These are phyloP conservation scores for Penicillium sp. DNA, from an alignment of 2,329 filamentous ascomycete species.

Conservation along the genomic window DNA sequence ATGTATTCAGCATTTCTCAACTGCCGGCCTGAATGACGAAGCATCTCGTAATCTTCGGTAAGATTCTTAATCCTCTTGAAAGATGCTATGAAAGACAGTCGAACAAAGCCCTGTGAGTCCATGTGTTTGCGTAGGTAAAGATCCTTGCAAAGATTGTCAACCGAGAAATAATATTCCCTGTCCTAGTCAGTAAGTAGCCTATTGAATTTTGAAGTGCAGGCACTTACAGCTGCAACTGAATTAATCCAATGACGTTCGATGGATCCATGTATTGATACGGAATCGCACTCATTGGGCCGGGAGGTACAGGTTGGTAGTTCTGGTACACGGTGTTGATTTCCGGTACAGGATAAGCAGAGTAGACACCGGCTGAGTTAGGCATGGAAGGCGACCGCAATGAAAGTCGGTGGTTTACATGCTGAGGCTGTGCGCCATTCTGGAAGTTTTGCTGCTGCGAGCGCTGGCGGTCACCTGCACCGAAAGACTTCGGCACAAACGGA, in stretches of 20 bases:
- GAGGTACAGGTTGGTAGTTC: slow-evolving; percentile 53
- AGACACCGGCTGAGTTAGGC: slow-evolving; percentile 50
- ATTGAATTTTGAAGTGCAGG: neutral
- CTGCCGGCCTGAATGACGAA: slow-evolving; percentile 71
- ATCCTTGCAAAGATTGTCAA: slow-evolving; percentile 94
- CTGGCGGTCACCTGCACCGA: slow-evolving; percentile 32
- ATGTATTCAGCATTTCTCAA: slow-evolving; percentile 71
- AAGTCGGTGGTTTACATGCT: slow-evolving; percentile 47
- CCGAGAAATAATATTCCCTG: slow-evolving; percentile 93
- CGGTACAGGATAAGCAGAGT: slow-evolving; percentile 42
- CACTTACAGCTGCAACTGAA: slow-evolving; percentile 57
- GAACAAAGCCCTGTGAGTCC: slow-evolving; percentile 92
- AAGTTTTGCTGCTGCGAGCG: slow-evolving; percentile 36
- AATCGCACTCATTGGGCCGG: slow-evolving; percentile 53
- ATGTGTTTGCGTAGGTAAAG: slow-evolving; percentile 82
- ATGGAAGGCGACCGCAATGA: slow-evolving; percentile 60
- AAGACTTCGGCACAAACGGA: slow-evolving; percentile 39
- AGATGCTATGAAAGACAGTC: slow-evolving; percentile 70
- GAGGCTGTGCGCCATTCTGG: slow-evolving; percentile 33
- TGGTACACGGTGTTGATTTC: slow-evolving; percentile 52
- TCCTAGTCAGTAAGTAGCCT: slow-evolving; percentile 34
- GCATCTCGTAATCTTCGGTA: slow-evolving; percentile 66
- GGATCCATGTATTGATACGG: slow-evolving; percentile 58
- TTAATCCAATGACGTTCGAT: slow-evolving; percentile 54
- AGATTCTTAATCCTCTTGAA: slow-evolving; percentile 81